These are phyloP conservation scores for Vanrija pseudolonga DNA, from an alignment of 1,284 basidiomycete species.

Conservation along the genomic window DNA sequence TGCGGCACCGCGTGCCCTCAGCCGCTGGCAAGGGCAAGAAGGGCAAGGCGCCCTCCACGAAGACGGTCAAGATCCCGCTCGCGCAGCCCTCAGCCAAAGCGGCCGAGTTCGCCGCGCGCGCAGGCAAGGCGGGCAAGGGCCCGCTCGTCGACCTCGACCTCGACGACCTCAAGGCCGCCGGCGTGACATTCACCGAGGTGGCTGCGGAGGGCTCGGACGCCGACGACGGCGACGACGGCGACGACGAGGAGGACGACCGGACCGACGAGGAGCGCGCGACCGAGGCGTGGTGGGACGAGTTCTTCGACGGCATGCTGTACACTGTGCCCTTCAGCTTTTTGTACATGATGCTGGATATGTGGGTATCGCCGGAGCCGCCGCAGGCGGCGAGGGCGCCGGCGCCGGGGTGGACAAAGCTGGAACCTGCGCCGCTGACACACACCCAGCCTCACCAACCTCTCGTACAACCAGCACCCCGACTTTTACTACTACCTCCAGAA, in stretches of 20 bases:
- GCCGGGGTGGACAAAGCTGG: background rate
- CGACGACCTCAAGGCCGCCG: conserved; percentile 14
- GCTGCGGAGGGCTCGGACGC: background rate
- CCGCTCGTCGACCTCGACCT: conserved; percentile 16
- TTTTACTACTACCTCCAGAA: conserved; percentile 9
- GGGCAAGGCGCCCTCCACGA: background rate
- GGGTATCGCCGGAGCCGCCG: too few species aligned
- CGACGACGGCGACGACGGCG: conserved; percentile 2
- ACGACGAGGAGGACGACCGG: conserved; percentile 2
- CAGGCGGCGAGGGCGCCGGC: too few species aligned
- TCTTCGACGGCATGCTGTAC: conserved; percentile 43
- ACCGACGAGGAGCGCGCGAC: conserved; percentile 4
- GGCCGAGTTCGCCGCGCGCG: background rate
- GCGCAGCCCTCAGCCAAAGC: background rate
- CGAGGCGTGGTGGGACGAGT: conserved; percentile 39
- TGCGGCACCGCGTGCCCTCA: background rate
- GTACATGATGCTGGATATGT: conserved; percentile 47
- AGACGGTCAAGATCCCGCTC: background rate
- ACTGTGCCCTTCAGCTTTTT: conserved; percentile 46
- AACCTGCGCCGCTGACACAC: background rate
- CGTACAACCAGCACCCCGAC: conserved; percentile 10
- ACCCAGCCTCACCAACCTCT: conserved; percentile 15
- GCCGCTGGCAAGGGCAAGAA: background rate
- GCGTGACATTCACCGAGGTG: conserved; percentile 12
- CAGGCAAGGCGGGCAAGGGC: background rate